Base-by-base conservation (phyloP, 1,284 basidiomycete species). In the Erythrobasidium hasegawianum region DNA sequence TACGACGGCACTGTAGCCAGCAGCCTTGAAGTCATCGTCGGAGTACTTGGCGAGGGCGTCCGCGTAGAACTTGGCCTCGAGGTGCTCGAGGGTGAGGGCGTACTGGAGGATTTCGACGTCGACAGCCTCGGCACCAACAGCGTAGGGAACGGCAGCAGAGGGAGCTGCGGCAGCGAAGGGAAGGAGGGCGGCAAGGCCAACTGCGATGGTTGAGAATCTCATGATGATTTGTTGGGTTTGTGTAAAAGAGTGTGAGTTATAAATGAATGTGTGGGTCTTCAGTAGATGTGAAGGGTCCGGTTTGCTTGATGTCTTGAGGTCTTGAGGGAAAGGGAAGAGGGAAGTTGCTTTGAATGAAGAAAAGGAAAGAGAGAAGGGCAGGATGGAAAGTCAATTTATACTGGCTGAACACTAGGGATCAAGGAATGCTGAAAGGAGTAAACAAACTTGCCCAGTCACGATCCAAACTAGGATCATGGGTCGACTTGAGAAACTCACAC, bases 51-150 rank as follows among this genome's bases (percentile, higher is more conserved):
- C 69, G 11, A 86, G 79, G 1, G 77, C 83, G 67, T 64, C 71
- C 20, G 57, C 71, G 75, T 81, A 89, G 79, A 88, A 88, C 22
- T 81, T 78, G 75, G 81, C 81, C 76, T 88, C 85, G 69, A 89
- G 80, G 74, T 87, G 82, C 77, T 89, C 86, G 58, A 88, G 81
- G 22, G 71, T 73, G 27, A 74, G 67, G n/a, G 72, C 73, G 47
- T 70, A 72, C 43, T 47, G 43, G 22, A 45, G 60, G 49, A 57
- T 64, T 52, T 41, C 54, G 49, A 52, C 54, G 53, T 54, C n/a
- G 27, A 27, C 52, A 22, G n/a, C 59, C 59, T 18, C 53, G 40
- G 62, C 55, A 24, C 40, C 56, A 38, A 58, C 27, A 40, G 55
- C 62, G 20, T 47, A 29, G 33, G 47, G 16, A 14, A 49, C 39